Conservation (phyloP, 441 rosid species). For the Gossypium davidsonii region DNA sequence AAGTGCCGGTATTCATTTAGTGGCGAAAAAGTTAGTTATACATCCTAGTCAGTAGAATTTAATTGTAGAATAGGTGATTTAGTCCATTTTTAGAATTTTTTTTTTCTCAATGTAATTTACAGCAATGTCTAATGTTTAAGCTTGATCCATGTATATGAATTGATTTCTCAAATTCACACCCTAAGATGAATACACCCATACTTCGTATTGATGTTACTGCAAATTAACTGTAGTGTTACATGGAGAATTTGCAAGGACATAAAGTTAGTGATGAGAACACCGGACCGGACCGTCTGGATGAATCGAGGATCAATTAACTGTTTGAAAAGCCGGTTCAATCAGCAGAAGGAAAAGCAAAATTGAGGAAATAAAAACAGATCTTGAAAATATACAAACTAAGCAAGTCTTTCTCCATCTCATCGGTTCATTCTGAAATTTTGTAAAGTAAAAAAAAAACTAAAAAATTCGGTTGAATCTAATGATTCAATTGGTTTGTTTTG, state of each 20-base stretch:
- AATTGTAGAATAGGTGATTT: not conserved
- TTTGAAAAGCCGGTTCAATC: too few species aligned
- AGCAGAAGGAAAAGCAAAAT: too few species aligned
- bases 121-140: not conserved
- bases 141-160: not conserved
- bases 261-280: not conserved
- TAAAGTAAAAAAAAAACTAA: too few species aligned
- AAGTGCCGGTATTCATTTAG: constrained; percentile 67
- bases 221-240: not conserved
- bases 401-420: too few species aligned
- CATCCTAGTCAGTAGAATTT: constrained; percentile 13
- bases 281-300: not conserved
- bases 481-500: too few species aligned
- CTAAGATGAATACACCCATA: not conserved
- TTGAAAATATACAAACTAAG: too few species aligned
- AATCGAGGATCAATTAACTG: not conserved
- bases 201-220: not conserved
- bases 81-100: not conserved
- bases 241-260: not conserved
- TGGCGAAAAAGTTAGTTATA: constrained; percentile 53
- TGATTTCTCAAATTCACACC: not conserved
- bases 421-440: too few species aligned
- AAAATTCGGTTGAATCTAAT: too few species aligned
- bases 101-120: not conserved
- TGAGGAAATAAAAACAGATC: too few species aligned